A percentile compares a stretch with the other conserved stretches of the same genome.
Conservation (phyloP, 148 eudicot species). For the Heliamphora exappendiculata region DNA sequence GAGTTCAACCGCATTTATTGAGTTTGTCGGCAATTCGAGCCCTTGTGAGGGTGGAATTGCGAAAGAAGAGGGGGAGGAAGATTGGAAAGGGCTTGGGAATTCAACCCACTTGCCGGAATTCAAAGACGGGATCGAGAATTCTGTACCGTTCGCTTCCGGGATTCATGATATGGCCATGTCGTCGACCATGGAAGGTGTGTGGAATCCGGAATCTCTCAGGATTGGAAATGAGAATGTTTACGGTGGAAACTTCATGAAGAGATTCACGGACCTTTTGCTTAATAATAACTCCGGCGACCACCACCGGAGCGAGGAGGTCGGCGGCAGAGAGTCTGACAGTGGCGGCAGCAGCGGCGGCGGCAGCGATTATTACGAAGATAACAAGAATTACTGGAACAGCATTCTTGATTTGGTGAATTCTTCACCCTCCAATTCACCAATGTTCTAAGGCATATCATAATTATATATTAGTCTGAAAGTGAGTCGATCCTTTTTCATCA, state of each 20-base stretch:
- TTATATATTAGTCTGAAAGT: too few species aligned
- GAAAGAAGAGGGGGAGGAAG: slow-evolving; percentile 39
- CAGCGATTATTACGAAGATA: slow-evolving; percentile 38
- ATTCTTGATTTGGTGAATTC: slow-evolving; percentile 72
- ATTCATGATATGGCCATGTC: not conserved
- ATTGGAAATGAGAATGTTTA: not conserved
- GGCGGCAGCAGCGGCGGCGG: slow-evolving; percentile 5
- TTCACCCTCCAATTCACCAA: slow-evolving; percentile 60
- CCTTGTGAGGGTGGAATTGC: slow-evolving; percentile 21
- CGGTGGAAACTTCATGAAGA: slow-evolving; percentile 38
- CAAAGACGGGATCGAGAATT: slow-evolving; percentile 20
- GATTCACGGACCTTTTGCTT: slow-evolving; percentile 65
- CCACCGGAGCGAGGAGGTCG: slow-evolving; percentile 18
- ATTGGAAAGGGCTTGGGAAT: not conserved
- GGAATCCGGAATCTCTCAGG: slow-evolving; percentile 16
- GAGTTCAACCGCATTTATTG: slow-evolving; percentile 29
- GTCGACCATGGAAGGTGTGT: slow-evolving; percentile 13
- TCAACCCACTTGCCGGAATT: not conserved
- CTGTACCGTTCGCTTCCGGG: slow-evolving; percentile 9
- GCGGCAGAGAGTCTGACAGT: slow-evolving; percentile 7
- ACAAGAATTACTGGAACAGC: slow-evolving; percentile 80
- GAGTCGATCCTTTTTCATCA: too few species aligned
- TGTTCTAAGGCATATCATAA: too few species aligned
- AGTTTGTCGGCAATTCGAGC: slow-evolving; percentile 36
- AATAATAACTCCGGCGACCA: slow-evolving; percentile 27